Conservation (phyloP, 2,329 filamentous ascomycete species). For the Paecilomyces niveus region DNA sequence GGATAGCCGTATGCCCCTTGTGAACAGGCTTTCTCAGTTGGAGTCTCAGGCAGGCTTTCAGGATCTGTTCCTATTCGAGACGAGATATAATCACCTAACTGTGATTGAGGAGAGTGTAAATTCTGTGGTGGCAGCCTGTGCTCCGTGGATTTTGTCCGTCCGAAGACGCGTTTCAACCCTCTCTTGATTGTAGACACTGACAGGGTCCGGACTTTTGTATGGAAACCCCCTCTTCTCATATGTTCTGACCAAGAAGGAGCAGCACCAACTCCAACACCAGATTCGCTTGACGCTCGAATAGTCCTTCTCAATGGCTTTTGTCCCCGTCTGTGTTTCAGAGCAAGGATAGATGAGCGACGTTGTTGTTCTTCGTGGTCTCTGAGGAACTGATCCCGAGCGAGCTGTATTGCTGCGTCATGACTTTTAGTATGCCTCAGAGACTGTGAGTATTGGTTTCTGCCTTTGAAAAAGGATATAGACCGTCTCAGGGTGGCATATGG, state of each 20-base stretch:
- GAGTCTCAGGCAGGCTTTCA: no score
- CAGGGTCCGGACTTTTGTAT: slow-evolving; percentile 27
- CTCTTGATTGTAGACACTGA: slow-evolving; percentile 35
- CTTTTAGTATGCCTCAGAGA: slow-evolving; percentile 18
- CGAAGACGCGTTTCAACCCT: slow-evolving; percentile 34
- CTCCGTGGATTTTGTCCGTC: slow-evolving; percentile 19
- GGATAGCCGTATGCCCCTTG: background rate
- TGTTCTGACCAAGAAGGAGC: slow-evolving; percentile 6
- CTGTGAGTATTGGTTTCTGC: slow-evolving; percentile 15
- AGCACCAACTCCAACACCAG: slow-evolving; percentile 8
- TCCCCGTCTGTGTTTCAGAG: slow-evolving; percentile 17
- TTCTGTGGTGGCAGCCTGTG: slow-evolving; percentile 15
- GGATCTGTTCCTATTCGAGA: slow-evolving; percentile 1
- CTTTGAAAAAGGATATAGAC: slow-evolving; percentile 37
- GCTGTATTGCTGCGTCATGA: slow-evolving; percentile 33
- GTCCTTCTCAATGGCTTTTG: slow-evolving; percentile 32
- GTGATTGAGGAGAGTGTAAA: slow-evolving; percentile 13
- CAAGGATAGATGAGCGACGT: slow-evolving; percentile 17
- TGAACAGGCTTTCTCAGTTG: background rate
- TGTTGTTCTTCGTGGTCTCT: slow-evolving; percentile 12
- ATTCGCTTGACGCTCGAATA: slow-evolving; percentile 22
- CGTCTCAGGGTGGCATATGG: slow-evolving; percentile 24
- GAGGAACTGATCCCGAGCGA: slow-evolving; percentile 34
- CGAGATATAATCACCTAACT: slow-evolving; percentile 14
- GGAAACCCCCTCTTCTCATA: slow-evolving; percentile 5